Evolutionary conservation across 2,329 filamentous ascomycete genomes (phyloP), one percentile per base, ranked within the genome.

Genomic region (Fusarium equiseti): DNA sequence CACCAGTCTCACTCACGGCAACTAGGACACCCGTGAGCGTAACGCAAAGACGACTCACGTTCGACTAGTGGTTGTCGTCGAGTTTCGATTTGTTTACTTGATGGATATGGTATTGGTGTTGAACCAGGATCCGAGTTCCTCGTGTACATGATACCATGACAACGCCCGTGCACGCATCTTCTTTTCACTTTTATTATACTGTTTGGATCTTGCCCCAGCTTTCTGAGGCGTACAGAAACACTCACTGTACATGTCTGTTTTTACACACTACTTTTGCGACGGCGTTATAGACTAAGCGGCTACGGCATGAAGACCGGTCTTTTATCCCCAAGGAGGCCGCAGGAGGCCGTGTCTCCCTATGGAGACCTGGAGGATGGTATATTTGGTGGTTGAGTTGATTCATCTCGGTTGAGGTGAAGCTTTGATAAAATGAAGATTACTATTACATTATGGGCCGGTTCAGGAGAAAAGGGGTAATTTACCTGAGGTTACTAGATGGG

Each of bases 11-110:
- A 29, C 84, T 85, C 31, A 78, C 82, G 20, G 75, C 80, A 12
- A 79, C 82, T 56, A 85, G 84, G 75, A 90, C 88, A 45, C 88
- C 88, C 11, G 78, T 88, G 61, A 93, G 89, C 73, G 88, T 92
- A 49, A 87, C 92, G n/a, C 85, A 93, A 75, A 88, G 92, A 77
- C 87, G 90, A 68, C 84, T 97, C 63, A 97, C 95, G 58, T 97
- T 97, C 81, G 94, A 97, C 77, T 89, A 90, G 57, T 85, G 92
- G 50, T 62, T 74, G 53, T 66, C 20, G 22, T 29, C 31, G 46
- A 52, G 70, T 60, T 64, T 52, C 61, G 51, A 46, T 40, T 75
- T 70, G 50, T 54, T 55, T 42, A 43, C 43, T 58, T 58, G 54
- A 52, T n/a, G 50, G 44, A 59, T 22, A 27, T 48, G 29, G 35